Base-by-base conservation (phyloP, 1,284 basidiomycete genomes). In the Pisolithus thermaeus region DNA sequence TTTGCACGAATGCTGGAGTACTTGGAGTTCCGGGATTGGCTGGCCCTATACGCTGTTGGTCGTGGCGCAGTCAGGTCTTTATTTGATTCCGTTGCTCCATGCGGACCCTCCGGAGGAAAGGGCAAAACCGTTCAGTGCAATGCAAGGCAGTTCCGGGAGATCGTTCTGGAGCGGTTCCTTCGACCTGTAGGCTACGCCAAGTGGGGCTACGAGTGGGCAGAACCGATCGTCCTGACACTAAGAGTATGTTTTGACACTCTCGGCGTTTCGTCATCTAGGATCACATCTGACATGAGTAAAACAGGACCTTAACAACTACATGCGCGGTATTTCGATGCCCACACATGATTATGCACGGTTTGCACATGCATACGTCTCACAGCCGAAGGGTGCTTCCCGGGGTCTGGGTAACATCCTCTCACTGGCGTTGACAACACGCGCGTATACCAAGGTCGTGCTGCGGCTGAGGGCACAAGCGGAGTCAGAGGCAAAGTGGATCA, bases 401-500 rank as follows among this genome's bases (percentile, higher is more conserved):
- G 58, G 58, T 0, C 48, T 72, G 70, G 11, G 16, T 4, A 38
- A 74, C 69, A 74, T 78, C 7, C 69, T 71, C 7, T 66, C 73
- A 7, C 68, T 88, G 18, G 77, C 80, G 8, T 75, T 77, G 7
- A 77, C 80, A 0, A 77, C 81, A 14, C 75, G 87, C 3, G 80
- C 87, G 1, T 91, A 87, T 63, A 85, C 83, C 2, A 79, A 86
- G 18, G 78, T 91, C 3, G 79, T 91, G 0, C 70, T 91, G 18
- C 79, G 88, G 16, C 71, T 90, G 30, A 77, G 88, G 9, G 79
- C 79, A 0, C 88, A 90, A 57, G 87, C 85, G 0, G 89, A 90
- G 49, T 72, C 72, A 0, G 74, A 74, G 42, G 67, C 66, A 23
- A 67, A 59, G 51, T 58, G 62, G 50, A 49, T 65, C 40, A 60